These are phyloP conservation scores for Phellopilus nigrolimitatus DNA, from an alignment of 1,284 basidiomycete species.

Conservation along the genomic window DNA sequence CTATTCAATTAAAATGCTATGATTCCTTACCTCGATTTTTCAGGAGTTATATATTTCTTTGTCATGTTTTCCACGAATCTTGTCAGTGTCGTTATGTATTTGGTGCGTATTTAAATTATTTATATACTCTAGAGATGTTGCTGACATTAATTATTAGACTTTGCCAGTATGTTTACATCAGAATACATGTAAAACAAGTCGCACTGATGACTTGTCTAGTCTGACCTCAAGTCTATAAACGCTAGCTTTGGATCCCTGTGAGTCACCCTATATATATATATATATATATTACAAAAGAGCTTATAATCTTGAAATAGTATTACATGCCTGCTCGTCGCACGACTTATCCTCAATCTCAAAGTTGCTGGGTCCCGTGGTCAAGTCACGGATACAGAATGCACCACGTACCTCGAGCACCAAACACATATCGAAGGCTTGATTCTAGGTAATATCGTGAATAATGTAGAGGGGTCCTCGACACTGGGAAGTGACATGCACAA, in stretches of 20 bases:
- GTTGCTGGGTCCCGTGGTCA: no score
- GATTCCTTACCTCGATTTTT: background rate
- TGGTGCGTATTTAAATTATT: background rate
- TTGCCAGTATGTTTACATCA: background rate
- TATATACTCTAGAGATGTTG: background rate
- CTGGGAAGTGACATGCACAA: no score
- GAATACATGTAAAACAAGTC: background rate
- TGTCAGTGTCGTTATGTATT: slow-evolving; percentile 5
- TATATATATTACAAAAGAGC: no score
- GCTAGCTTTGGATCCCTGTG: no score
- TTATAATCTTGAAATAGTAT: background rate
- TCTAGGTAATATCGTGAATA: background rate
- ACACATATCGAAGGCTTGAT: background rate
- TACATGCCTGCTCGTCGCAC: slow-evolving; percentile 3
- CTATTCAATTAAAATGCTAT: background rate
- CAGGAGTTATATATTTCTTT: slow-evolving; percentile 10
- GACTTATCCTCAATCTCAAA: slow-evolving; percentile 17
- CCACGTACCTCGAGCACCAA: background rate
- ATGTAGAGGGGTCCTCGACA: no score
- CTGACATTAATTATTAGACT: background rate
- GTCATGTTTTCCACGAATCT: slow-evolving; percentile 10
- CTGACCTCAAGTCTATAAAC: no score
- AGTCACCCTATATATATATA: no score
- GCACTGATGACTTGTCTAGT: no score
- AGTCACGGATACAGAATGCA: no score